Evolutionary conservation across 768 basidiomycete genomes (phyloP).

Genomic region (Lactarius pseudohatsudake): DNA sequence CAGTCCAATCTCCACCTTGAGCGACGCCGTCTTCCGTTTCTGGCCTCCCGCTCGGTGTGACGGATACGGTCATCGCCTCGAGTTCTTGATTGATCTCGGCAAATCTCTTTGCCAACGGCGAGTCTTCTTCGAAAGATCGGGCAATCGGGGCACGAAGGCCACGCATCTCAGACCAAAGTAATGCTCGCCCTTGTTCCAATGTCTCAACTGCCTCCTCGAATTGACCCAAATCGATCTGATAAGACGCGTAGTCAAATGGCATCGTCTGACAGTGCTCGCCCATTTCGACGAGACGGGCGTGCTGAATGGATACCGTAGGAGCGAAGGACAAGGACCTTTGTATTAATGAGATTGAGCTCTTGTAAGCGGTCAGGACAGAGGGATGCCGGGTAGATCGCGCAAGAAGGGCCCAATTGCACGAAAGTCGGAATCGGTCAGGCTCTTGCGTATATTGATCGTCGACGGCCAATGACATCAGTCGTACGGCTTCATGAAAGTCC

Average conservation of each 20-base stretch:
- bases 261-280: background rate
- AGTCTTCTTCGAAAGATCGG: background rate
- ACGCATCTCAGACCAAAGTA: background rate
- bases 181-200: background rate
- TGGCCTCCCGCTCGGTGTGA: background rate
- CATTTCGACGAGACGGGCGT: conserved; percentile 1
- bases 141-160: background rate
- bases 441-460: background rate
- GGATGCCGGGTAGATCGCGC: conserved; percentile 7
- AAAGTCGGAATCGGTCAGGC: conserved; percentile 2
- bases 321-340: background rate
- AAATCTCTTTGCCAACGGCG: background rate
- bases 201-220: conserved; percentile 12
- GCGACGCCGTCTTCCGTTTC: background rate
- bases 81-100: conserved; percentile 6
- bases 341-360: background rate
- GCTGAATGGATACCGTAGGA: conserved; percentile 6
- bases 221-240: background rate
- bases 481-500: conserved; percentile 10
- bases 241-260: conserved; percentile 6
- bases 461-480: background rate
- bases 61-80: conserved; percentile 2
- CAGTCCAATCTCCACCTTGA: background rate
- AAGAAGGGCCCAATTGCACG: conserved; percentile 6
- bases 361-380: background rate